phyloP scores from a whole-genome alignment of 2,329 filamentous ascomycete species.

The Arthrobotrys sphaeroides region DNA sequence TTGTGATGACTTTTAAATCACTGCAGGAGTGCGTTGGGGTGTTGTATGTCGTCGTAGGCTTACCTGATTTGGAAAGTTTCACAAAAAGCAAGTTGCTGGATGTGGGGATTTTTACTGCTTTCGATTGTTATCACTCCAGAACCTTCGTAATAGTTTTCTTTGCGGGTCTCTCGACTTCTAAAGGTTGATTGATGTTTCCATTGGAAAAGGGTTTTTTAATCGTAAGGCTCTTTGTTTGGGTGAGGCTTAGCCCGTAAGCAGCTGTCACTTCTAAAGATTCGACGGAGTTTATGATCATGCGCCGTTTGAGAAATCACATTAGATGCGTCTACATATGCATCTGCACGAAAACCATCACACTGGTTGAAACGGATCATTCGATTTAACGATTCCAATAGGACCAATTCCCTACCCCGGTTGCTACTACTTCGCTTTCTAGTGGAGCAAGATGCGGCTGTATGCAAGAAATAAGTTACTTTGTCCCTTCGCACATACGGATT shows the following conservation, averaged over 20 bases:
- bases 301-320: slow-evolving; percentile 44
- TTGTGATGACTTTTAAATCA: neutral
- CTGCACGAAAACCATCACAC: slow-evolving; percentile 31
- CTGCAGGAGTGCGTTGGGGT: neutral
- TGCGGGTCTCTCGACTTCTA: neutral
- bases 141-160: too few relatives aligned
- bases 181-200: neutral
- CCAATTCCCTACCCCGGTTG: neutral
- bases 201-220: neutral
- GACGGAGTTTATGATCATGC: slow-evolving; percentile 24
- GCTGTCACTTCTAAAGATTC: neutral
- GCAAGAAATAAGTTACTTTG: slow-evolving; percentile 18
- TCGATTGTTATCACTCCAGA: neutral
- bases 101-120: neutral
- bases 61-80: neutral
- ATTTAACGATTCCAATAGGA: neutral
- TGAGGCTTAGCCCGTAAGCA: slow-evolving; percentile 12
- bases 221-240: neutral
- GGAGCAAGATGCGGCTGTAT: slow-evolving; percentile 18
- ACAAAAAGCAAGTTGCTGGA: neutral
- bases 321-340: slow-evolving; percentile 46
- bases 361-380: slow-evolving; percentile 15
- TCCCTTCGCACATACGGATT: too few relatives aligned
- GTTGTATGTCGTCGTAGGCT: slow-evolving; percentile 3
- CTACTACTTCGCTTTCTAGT: neutral